Base-by-base conservation (phyloP, 306 rosid species). In the Lotus japonicus region DNA sequence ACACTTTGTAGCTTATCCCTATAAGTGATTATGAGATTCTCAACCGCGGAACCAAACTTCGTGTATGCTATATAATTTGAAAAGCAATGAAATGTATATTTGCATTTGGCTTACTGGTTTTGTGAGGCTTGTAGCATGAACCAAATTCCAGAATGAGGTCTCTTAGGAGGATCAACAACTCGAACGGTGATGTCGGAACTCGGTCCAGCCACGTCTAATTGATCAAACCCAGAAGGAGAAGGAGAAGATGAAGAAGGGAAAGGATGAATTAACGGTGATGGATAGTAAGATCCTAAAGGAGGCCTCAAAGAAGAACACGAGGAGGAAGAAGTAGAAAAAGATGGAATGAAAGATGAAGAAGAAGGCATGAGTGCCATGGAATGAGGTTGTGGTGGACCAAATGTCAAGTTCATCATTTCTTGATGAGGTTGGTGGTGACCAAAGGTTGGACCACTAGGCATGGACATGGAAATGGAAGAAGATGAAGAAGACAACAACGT, bases 101-200 rank as follows among this genome's bases (percentile, higher is more conserved):
- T 31, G 36, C 36, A 31, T 31, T 23, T 65, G 71, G 64, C 96
- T 84, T 84, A 95, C 99, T 87, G 99, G 66, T 88, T 84, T 54
- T 75, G 95, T 10, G 91, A 87, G n/a, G 97, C 97, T 87, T 85
- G 95, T 5, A 95, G 86, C 84, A 75, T 87, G 23, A 95, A 95
- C 99, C 99, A 95, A 38, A 95, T 81, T 78, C 99, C 99, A 5
- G 97, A 95, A 71, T 85, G 92, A 50, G 96, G 95, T 68, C 97
- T 74, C 13, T 86, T 69, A 2, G 99, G 99, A 84, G 97, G 97
- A 76, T 85, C 86, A 48, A 88, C 89, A 7, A 90, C 90, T 62
- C 95, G 77, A 68, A 83, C 63, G 16, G 88, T 14, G 9, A 74
- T 52, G 58, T 84, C 83, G 3, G 89, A 76, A 81, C 86, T 85